Evolutionary conservation across 805 yeast genomes (phyloP).

Genomic region (Yamadazyma kitorensis): DNA sequence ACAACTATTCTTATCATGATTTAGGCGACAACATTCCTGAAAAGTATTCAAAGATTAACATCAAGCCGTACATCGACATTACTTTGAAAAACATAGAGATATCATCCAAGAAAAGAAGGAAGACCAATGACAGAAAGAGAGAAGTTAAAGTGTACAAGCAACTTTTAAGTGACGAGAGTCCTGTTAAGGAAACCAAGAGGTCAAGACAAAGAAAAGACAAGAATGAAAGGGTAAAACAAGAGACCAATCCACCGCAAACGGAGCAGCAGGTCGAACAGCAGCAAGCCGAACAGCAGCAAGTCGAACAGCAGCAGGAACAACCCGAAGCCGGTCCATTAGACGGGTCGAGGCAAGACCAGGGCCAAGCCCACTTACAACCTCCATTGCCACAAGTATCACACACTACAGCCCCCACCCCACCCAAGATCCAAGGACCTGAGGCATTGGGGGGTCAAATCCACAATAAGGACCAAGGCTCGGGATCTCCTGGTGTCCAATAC

Average conservation of each 20-base stretch:
- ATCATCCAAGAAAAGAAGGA: slow-evolving; percentile 2
- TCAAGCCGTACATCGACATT: slow-evolving; percentile 37
- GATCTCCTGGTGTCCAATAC: too few species aligned
- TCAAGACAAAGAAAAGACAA: too few species aligned
- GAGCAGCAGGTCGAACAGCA: neutral
- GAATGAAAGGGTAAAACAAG: neutral
- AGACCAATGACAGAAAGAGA: slow-evolving; percentile 1
- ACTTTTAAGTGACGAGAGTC: slow-evolving; percentile 1
- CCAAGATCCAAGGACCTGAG: too few species aligned
- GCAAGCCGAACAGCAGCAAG: neutral
- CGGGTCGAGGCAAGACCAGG: neutral
- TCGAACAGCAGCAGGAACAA: neutral
- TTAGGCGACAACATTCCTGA: slow-evolving; percentile 24
- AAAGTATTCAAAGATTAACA: slow-evolving; percentile 25
- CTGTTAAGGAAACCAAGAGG: neutral
- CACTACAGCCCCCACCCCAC: too few species aligned
- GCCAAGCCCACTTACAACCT: neutral
- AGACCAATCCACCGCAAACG: neutral
- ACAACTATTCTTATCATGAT: slow-evolving; percentile 42
- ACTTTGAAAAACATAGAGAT: slow-evolving; percentile 16
- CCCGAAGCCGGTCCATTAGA: neutral
- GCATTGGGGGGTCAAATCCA: too few species aligned
- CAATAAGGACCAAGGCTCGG: too few species aligned
- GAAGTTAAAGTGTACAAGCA: slow-evolving; percentile 5
- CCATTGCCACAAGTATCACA: neutral